Conservation (phyloP, 495 filamentous ascomycete species). For the Neurospora sp. region DNA sequence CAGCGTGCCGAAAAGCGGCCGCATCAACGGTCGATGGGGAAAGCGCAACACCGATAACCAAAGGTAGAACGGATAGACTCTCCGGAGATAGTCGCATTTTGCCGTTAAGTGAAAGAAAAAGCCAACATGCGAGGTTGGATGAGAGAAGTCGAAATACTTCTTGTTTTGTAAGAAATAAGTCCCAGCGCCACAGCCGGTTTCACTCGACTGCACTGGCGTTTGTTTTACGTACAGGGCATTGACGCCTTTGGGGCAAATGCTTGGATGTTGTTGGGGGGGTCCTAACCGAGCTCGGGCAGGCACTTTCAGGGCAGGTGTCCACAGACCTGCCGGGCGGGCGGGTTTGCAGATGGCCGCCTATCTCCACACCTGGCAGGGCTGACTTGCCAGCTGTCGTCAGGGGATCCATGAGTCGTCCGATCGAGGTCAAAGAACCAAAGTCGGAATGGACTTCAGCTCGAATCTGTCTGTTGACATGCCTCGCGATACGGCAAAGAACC, state of each 20-base stretch:
- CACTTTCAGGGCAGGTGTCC: background rate
- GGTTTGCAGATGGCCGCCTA: background rate
- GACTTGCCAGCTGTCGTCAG: background rate
- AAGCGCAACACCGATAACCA: constrained; percentile 14
- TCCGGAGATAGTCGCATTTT: constrained; percentile 20
- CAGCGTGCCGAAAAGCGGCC: constrained; percentile 8
- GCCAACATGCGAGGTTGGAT: background rate
- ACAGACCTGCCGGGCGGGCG: background rate
- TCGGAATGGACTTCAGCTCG: background rate
- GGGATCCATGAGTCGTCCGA: background rate
- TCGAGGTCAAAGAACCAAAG: background rate
- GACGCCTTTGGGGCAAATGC: background rate
- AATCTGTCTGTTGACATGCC: background rate
- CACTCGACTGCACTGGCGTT: background rate
- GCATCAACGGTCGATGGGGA: constrained; percentile 13
- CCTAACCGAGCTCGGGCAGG: background rate
- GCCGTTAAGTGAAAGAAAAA: background rate
- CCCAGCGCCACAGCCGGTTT: background rate
- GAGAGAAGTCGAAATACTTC: background rate
- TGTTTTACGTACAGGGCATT: background rate
- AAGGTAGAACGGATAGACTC: constrained; percentile 6
- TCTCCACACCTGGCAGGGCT: background rate
- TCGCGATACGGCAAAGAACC: background rate
- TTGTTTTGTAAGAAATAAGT: background rate
- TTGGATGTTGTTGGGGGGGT: background rate